Evolutionary conservation across 768 basidiomycete genomes (phyloP).

Genomic region (Lactarius trivialis): DNA sequence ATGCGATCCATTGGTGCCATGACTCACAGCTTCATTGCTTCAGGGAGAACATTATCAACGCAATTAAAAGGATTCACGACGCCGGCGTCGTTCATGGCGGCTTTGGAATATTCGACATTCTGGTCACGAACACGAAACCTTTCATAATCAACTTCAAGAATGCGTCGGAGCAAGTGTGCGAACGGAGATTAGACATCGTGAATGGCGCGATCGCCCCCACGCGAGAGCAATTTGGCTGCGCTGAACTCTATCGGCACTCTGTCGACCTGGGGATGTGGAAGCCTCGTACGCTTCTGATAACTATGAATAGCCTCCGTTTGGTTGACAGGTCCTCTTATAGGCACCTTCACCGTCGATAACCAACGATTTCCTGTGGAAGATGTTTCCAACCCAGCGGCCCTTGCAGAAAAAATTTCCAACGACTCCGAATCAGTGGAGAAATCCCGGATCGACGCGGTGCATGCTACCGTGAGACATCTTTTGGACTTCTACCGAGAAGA

Average conservation of each 20-base stretch:
- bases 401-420: background rate
- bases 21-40: background rate
- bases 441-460: constrained; percentile 1
- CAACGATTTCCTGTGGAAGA: constrained; percentile 11
- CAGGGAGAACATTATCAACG: background rate
- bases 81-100: constrained; percentile 10
- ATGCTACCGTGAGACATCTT: constrained; percentile 8
- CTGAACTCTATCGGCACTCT: constrained; percentile 13
- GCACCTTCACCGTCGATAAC: constrained; percentile 4
- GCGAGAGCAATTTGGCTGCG: constrained; percentile 14
- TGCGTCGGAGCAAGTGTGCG: constrained; percentile 4
- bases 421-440: background rate
- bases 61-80: constrained; percentile 6
- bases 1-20: background rate
- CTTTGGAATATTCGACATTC: background rate
- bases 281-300: constrained; percentile 4
- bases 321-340: background rate
- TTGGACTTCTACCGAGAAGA: constrained; percentile 13
- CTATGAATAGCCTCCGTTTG: background rate
- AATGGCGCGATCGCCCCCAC: constrained; percentile 2
- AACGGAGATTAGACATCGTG: constrained; percentile 5
- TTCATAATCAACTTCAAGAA: constrained; percentile 16
- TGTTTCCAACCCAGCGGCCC: constrained; percentile 9
- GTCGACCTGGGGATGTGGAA: constrained; percentile 13
- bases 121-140: constrained; percentile 1